phyloP scores from a whole-genome alignment of 208 protist species.

The Crithidia sp. region DNA sequence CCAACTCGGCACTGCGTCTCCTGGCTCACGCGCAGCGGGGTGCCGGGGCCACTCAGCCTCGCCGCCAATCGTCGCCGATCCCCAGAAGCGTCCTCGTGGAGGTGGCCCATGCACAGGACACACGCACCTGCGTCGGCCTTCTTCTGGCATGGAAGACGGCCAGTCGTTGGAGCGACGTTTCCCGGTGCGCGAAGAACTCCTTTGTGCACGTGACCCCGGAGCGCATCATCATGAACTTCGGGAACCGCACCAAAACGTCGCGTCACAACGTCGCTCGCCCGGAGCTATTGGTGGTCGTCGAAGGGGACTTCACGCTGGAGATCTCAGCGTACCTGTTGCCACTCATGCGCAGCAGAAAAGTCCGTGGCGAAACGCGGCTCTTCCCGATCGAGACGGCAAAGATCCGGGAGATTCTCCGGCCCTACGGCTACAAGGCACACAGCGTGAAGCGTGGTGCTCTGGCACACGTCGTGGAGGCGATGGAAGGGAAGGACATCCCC shows the following conservation, averaged over 20 bases:
- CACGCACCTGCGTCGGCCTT: not conserved
- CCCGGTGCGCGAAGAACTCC: not conserved
- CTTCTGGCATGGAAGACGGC: slow-evolving; percentile 2
- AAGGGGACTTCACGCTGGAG: not conserved
- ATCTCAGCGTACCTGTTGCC: not conserved
- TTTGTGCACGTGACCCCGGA: not conserved
- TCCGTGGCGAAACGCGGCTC: not conserved
- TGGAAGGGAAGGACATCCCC: not conserved
- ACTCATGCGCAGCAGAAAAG: not conserved
- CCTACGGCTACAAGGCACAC: not conserved
- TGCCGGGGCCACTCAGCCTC: not conserved
- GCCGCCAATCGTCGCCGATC: not conserved
- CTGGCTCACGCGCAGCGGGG: slow-evolving; percentile 1
- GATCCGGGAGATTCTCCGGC: not conserved
- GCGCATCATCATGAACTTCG: not conserved
- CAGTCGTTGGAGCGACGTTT: slow-evolving; percentile 1
- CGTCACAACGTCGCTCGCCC: not conserved
- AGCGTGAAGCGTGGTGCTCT: not conserved
- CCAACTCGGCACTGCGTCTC: not conserved
- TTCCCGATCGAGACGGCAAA: not conserved
- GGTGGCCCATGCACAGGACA: not conserved
- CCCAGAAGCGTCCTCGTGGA: not conserved
- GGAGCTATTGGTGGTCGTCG: not conserved
- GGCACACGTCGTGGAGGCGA: not conserved
- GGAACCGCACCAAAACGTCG: slow-evolving; percentile 1